phyloP scores from a whole-genome alignment of 257 asterid species.

The Solanum sejunctum region DNA sequence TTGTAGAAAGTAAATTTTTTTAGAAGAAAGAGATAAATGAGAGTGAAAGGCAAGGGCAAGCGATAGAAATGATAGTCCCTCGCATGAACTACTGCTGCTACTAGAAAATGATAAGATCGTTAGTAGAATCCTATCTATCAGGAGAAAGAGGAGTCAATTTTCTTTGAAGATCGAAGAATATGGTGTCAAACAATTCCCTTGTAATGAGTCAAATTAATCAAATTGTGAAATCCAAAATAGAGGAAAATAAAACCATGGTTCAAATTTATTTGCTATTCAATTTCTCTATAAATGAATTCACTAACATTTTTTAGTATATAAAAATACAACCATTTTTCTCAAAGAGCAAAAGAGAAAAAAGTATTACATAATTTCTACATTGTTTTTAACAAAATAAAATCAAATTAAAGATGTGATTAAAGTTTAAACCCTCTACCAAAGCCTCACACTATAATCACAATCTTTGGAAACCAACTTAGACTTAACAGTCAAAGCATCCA shows the following conservation, averaged over 20 bases:
- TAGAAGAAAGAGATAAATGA: too few species aligned
- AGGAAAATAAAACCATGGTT: not conserved
- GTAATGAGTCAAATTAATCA: not conserved
- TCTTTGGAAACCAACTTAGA: conserved; percentile 36
- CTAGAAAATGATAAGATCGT: too few species aligned
- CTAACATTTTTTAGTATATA: not conserved
- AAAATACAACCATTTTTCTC: not conserved
- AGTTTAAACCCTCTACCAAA: conserved; percentile 34
- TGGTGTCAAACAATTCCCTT: too few species aligned
- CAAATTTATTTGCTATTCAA: not conserved
- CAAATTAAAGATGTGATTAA: not conserved
- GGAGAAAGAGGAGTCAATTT: too few species aligned
- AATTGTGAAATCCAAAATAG: not conserved
- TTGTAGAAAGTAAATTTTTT: not conserved
- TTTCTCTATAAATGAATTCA: not conserved
- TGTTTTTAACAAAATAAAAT: not conserved
- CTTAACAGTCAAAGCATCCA: conserved; percentile 27
- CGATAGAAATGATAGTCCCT: too few species aligned
- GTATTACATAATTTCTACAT: not conserved
- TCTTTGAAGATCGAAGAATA: too few species aligned
- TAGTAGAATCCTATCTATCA: too few species aligned
- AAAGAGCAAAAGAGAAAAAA: not conserved
- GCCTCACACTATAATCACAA: conserved; percentile 54
- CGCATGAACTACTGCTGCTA: too few species aligned
- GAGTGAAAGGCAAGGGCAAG: too few species aligned